Evolutionary conservation across 176 grass and related monocot species (phyloP), one percentile per base, ranked within the genome.

Genomic region (Pontederia crassipes): DNA sequence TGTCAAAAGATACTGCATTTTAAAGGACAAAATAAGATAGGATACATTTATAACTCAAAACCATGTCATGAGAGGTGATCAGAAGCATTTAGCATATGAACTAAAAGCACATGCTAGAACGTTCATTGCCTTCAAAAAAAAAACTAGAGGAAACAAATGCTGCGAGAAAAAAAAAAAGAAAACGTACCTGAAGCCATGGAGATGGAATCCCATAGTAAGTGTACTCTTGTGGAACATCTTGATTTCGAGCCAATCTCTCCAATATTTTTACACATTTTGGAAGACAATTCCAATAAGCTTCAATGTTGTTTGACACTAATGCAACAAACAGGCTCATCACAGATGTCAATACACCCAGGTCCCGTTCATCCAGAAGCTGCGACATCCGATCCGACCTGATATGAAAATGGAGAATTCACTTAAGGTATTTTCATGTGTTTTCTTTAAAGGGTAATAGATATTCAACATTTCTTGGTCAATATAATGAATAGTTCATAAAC

Each of bases 121-220:
- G 20, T 27, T 10, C 9, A 62, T 14, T 12, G 12, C 29, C 29
- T 8, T 11, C 62, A 63, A 63, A 16, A 47, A 49, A 47, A 65
- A 27, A 11, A 0, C 11, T 65, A 17, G 11, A 12, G 49, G 16
- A 47, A 62, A 46, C 11, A 62, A 49, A 17, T 8, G 20, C 10
- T 4, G 20, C 8, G 11, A 64, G 53, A 54, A 82, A 35, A 2
- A 35, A 4, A 35, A 35, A 35, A 35, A 35, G 4, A 35, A 35
- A 35, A 35, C 2, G n/a, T n/a, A 98, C 93, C 87, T 98, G 93
- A 87, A 97, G 93, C 93, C 93, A 98, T 69, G 93, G 93, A 74
- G 93, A 98, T 76, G 93, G 93, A 57, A 98, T 98, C 76, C 93
- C 93, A 62, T 98, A 98, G 52, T 98, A 98, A 49, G 93, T 98